Evolutionary conservation across 2,329 filamentous ascomycete genomes (phyloP), one percentile per base, ranked within the genome.

Genomic region (Fusarium sacchari): DNA sequence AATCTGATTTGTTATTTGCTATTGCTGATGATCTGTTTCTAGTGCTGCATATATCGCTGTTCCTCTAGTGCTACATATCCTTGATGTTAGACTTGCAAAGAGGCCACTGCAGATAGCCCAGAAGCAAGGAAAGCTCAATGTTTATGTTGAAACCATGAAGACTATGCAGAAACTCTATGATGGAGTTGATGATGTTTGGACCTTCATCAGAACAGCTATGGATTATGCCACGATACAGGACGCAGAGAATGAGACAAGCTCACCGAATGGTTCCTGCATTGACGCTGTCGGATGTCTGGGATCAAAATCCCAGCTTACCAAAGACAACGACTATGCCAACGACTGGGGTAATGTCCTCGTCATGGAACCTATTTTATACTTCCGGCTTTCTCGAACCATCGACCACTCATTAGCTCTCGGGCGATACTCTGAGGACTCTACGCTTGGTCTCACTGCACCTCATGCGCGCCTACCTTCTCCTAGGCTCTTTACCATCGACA

Each of bases 141-240:
- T 72, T 1, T 70, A 72, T 14, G 57, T 72, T 30, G 53, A 72
- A 20, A 52, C 53, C 2, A 72, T 72, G 69, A 63, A 60, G 28
- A 40, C 61, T 1, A 50, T 72, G 22, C 57, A 70, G 47, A 58
- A 24, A 5, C 67, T 70, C 18, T 72, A 72, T 13, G 67, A 67
- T 9, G 69, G 69, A 7, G 62, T 70, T 40, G 62, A 72, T 22
- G 67, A 72, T 20, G 67, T 72, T 7, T 72, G 67, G 67, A 39
- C 53, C 8, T 67, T 70, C 12, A 63, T 72, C 3, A 53, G 60
- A 52, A 63, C 36, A 6, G 67, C 58, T 12, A 46, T 72, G 8
- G 58, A 66, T 26, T 67, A 60, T 26, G 47, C 58, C 15, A 67
- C 53, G 12, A n/a, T 43, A 18, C 39, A 57, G 22, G 49, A 67